A percentile compares a stretch with the other conserved stretches of the same genome.
Conservation (phyloP, 1,139 yeast genomes). For the Scheffersomyces stambukii region DNA sequence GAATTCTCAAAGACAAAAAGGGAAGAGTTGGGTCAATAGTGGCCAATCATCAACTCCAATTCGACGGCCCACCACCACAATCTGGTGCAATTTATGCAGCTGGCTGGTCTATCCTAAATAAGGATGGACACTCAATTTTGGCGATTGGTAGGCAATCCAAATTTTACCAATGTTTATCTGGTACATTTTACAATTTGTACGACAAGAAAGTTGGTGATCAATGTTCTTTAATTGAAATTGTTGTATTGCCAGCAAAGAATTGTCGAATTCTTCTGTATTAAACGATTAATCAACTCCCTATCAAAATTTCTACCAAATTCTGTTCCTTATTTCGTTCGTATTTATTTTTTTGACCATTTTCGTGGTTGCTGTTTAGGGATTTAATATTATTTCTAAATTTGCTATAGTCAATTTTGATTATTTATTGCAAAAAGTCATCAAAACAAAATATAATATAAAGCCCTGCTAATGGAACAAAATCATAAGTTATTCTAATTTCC, state of each 20-base stretch:
- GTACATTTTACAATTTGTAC: slow-evolving; percentile 78
- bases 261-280: no score
- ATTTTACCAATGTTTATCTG: slow-evolving; percentile 79
- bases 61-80: slow-evolving; percentile 45
- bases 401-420: no score
- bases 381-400: no score
- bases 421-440: no score
- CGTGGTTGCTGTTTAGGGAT: no score
- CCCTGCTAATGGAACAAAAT: no score
- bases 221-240: slow-evolving; percentile 36
- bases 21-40: slow-evolving; percentile 42
- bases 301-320: no score
- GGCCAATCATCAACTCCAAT: slow-evolving; percentile 50
- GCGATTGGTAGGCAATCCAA: slow-evolving; percentile 62
- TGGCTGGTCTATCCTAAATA: slow-evolving; percentile 65
- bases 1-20: slow-evolving; percentile 26
- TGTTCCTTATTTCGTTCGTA: no score
- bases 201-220: slow-evolving; percentile 64
- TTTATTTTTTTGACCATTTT: no score
- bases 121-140: slow-evolving; percentile 52
- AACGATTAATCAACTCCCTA: no score
- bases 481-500: no score
- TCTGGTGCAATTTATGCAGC: slow-evolving; percentile 45
- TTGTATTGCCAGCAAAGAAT: slow-evolving; percentile 21
- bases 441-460: no score